Base-by-base conservation (phyloP, 148 eudicot genomes). In the Amaranthus cruentus region DNA sequence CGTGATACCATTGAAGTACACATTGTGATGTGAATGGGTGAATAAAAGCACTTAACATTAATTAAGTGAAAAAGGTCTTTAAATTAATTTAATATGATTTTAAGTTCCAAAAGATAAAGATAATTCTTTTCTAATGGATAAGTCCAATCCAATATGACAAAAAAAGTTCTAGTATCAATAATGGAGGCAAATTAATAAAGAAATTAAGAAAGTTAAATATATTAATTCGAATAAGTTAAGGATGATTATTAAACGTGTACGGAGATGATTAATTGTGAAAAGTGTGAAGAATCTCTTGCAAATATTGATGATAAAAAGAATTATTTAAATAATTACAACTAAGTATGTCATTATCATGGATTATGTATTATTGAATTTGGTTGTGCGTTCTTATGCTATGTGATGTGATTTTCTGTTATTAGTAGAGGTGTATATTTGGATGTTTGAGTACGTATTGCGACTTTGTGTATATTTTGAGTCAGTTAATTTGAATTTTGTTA, bases 91-190 rank as follows among this genome's bases (percentile, higher is more conserved):
- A n/a, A n/a, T n/a, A n/a, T n/a, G n/a, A n/a, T n/a, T n/a, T n/a
- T n/a, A n/a, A n/a, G n/a, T n/a, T n/a, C n/a, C n/a, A n/a, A n/a
- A n/a, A n/a, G 46, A 10, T 6, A 9, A 52, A 53, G 59, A 68
- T 51, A 21, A 7, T 69, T 2, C 38, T 70, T 5, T 49, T n/a
- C 14, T 49, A 55, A 13, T 2, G 51, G 73, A 70, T 70, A 71
- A 47, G 59, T 8, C 59, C 65, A 57, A 59, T 47, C 74, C 65
- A 71, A 71, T n/a, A 58, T n/a, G 59, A 71, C 9, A 2, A 5
- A 28, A 68, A 68, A 68, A 68, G 71, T 68, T 69, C 13, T 28
- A 42, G 71, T 43, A 56, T 71, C 73, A 71, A 71, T 71, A 56
- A 71, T 71, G 47, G 64, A 71, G 64, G 73, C 43, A 55, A n/a